phyloP scores from a whole-genome alignment of 1,284 basidiomycete species.

The Leccinum fuscescens region DNA sequence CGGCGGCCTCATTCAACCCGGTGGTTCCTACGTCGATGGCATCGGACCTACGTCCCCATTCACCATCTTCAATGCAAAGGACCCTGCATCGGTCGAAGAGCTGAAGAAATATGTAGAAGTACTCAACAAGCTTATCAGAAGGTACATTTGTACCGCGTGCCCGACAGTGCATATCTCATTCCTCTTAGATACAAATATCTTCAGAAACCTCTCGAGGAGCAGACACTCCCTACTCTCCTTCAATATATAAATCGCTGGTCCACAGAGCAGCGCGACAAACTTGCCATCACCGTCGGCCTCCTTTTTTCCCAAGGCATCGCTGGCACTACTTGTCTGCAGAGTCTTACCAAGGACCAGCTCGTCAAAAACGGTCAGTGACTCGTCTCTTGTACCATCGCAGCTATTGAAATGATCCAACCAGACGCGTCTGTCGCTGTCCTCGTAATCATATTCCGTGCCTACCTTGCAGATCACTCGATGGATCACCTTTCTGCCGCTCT shows the following conservation, averaged over 20 bases:
- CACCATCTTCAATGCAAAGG: slow-evolving; percentile 79
- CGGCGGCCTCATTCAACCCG: slow-evolving; percentile 93
- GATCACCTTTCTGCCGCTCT: slow-evolving; percentile 80
- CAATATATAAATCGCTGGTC: slow-evolving; percentile 90
- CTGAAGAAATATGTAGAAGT: slow-evolving; percentile 92
- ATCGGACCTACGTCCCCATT: slow-evolving; percentile 79
- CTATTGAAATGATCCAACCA: slow-evolving; percentile 29
- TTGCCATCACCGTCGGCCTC: slow-evolving; percentile 79
- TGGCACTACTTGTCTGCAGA: slow-evolving; percentile 73
- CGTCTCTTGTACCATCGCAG: background rate
- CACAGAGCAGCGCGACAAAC: slow-evolving; percentile 72
- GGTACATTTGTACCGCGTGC: slow-evolving; percentile 45
- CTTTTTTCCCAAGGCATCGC: slow-evolving; percentile 82
- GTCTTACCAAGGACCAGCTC: slow-evolving; percentile 90
- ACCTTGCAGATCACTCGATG: slow-evolving; percentile 78
- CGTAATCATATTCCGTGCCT: slow-evolving; percentile 78
- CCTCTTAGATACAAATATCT: slow-evolving; percentile 90
- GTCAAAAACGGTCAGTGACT: slow-evolving; percentile 78
- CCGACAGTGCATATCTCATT: slow-evolving; percentile 13
- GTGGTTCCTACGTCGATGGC: slow-evolving; percentile 89
- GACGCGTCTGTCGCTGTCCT: slow-evolving; percentile 78
- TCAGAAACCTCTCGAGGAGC: slow-evolving; percentile 91
- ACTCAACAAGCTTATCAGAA: slow-evolving; percentile 91
- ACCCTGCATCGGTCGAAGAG: slow-evolving; percentile 75
- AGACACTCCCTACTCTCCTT: slow-evolving; percentile 78